Evolutionary conservation across 31 red algal species (phyloP).

Genomic region (Bonnemaisonia californica): DNA sequence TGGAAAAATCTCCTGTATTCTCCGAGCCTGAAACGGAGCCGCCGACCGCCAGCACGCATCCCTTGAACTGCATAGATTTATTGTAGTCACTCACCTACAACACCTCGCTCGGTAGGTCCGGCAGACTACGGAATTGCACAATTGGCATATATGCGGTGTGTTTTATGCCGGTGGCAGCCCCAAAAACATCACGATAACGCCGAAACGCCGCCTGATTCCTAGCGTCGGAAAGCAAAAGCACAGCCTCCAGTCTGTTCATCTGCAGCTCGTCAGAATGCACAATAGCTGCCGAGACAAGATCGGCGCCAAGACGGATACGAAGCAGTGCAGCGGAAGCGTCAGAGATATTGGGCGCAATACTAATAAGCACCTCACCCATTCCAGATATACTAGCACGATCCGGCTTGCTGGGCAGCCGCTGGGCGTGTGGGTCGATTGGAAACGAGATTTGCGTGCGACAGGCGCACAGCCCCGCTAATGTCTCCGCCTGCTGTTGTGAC

Average conservation of each 20-base stretch:
- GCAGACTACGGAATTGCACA: background rate
- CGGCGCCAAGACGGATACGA: constrained; percentile 44
- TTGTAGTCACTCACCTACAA: background rate
- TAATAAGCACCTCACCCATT: constrained; percentile 25
- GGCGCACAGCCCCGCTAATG: too few relatives aligned
- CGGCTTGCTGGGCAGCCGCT: too few relatives aligned
- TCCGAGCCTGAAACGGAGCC: constrained; percentile 20
- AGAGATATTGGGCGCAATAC: constrained; percentile 3
- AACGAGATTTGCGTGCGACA: too few relatives aligned
- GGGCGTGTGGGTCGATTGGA: too few relatives aligned
- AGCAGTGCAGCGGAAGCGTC: background rate
- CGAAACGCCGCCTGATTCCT: constrained; percentile 36
- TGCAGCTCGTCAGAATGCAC: constrained; percentile 72
- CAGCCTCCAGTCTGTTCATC: constrained; percentile 68
- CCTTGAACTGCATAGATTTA: background rate
- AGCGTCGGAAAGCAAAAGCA: constrained; percentile 55
- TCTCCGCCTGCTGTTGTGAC: too few relatives aligned
- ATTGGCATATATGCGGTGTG: constrained; percentile 25
- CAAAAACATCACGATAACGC: constrained; percentile 61
- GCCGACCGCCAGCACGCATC: constrained; percentile 1
- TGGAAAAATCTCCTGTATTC: constrained; percentile 5
- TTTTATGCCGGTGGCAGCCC: constrained; percentile 39
- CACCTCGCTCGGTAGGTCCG: background rate
- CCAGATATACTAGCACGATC: too few relatives aligned
- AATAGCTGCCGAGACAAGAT: constrained; percentile 60